Conservation (phyloP, 1,284 basidiomycete genomes). For the Agroathelia rolfsii region DNA sequence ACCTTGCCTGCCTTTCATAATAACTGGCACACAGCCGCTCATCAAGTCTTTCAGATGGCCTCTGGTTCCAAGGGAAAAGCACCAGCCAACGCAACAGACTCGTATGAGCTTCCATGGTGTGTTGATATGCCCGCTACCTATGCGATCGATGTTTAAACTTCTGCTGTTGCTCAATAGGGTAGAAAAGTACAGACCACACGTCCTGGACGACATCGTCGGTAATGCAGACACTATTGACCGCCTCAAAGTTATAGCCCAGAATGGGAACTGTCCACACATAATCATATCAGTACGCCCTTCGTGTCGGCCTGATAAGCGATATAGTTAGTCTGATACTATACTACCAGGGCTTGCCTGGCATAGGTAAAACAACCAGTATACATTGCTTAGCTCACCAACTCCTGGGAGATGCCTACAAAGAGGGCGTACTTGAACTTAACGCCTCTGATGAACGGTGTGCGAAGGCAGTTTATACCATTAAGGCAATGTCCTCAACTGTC, state of each 20-base stretch:
- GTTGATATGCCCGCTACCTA: constrained; percentile 9
- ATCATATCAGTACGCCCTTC: constrained; percentile 84
- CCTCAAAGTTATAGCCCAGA: constrained; percentile 91
- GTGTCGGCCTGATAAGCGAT: neutral
- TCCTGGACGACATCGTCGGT: constrained; percentile 87
- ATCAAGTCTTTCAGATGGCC: too few relatives aligned
- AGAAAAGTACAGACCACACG: constrained; percentile 84
- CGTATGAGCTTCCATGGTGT: constrained; percentile 75
- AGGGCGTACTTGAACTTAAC: constrained; percentile 95
- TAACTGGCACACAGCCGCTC: too few relatives aligned
- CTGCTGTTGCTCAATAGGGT: constrained; percentile 50
- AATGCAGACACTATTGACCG: constrained; percentile 96
- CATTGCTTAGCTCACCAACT: constrained; percentile 95
- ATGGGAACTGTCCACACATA: constrained; percentile 97
- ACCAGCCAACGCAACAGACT: constrained; percentile 32
- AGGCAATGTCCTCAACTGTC: too few relatives aligned
- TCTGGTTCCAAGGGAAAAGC: constrained; percentile 45
- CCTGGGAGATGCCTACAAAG: constrained; percentile 94
- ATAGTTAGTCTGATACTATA: too few relatives aligned
- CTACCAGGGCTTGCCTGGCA: constrained; percentile 88
- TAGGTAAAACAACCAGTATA: constrained; percentile 98
- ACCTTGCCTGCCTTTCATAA: too few relatives aligned
- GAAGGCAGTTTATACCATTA: too few relatives aligned
- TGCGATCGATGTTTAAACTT: neutral
- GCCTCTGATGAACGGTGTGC: constrained; percentile 95